Conservation (phyloP, 2,329 filamentous ascomycete species). For the Xylariaceae sp. region DNA sequence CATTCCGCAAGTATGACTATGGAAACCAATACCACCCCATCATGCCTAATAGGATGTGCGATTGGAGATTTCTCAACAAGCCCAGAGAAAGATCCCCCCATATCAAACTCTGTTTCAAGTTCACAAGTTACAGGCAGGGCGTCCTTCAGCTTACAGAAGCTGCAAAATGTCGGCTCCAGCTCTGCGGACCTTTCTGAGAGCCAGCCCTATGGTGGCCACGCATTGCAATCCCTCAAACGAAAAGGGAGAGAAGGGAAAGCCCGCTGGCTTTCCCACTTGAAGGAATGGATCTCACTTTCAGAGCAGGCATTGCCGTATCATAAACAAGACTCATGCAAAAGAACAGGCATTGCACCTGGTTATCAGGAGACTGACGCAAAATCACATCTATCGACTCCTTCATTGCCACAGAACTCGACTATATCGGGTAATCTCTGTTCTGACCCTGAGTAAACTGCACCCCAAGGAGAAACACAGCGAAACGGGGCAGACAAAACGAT, state of each 20-base stretch:
- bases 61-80: slow-evolving; percentile 7
- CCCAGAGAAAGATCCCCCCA: not conserved
- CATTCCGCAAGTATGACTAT: slow-evolving; percentile 5
- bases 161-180: not conserved
- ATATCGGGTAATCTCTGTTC: slow-evolving; percentile 40
- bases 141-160: slow-evolving; percentile 2
- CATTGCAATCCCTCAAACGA: slow-evolving; percentile 19
- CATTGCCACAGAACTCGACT: slow-evolving; percentile 41
- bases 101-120: slow-evolving; percentile 8
- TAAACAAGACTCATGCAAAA: slow-evolving; percentile 39
- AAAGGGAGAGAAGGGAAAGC: slow-evolving; percentile 29
- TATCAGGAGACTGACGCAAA: slow-evolving; percentile 42
- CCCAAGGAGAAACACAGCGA: slow-evolving; percentile 32
- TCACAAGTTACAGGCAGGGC: slow-evolving; percentile 14
- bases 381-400: slow-evolving; percentile 41
- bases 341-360: slow-evolving; percentile 39
- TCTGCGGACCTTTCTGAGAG: slow-evolving; percentile 1
- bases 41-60: not conserved
- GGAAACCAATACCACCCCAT: slow-evolving; percentile 2
- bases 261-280: slow-evolving; percentile 41
- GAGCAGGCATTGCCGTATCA: slow-evolving; percentile 46
- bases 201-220: slow-evolving; percentile 7
- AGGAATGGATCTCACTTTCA: slow-evolving; percentile 43
- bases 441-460: slow-evolving; percentile 41
- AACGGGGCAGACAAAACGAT: slow-evolving; percentile 30